Evolutionary conservation across 495 filamentous ascomycete species (phyloP), one percentile per base, ranked within the genome.

Genomic region (Friedmanniomyces endolithicus): DNA sequence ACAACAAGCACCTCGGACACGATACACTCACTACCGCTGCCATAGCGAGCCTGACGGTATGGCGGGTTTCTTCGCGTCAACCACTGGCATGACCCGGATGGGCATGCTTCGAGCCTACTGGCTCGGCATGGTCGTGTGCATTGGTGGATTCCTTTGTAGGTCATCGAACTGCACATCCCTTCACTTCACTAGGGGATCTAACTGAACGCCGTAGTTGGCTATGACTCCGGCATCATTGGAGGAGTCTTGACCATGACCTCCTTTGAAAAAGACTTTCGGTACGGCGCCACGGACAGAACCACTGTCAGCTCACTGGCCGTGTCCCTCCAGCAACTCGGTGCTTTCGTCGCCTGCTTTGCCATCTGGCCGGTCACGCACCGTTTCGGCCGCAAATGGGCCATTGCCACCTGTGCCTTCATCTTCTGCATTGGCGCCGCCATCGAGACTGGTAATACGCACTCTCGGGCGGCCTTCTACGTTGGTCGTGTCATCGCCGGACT

Each of bases 101-200:
- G 53, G 72, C 55, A 60, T 70, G 61, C 64, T 73, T 37, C 70
- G 77, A 46, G 74, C 75, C 12, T 81, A 78, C 62, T 79, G 72
- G 71, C 68, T 81, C 8, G 74, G 75, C 14, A 64, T 66, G 3
- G 71, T 79, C 2, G 69, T 72, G 0, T 71, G 67, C 50, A 64
- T 71, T 44, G 68, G 68, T 11, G 69, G 69, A 0, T 72, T 72
- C 57, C 57, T 72, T 1, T 71, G 56, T 58, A 43, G 9, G 27
- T 31, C 9, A 9, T 4, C 4, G 54, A 17, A 16, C 11, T 24
- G 11, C 8, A 22, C 23, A 11, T 11, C 29, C 25, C 47, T n/a
- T n/a, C 29, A 35, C 35, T 41, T 55, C 53, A 48, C 31, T 3
- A 1, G 20, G n/a, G 1, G 11, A 14, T 22, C 48, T 47, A 20